These are phyloP conservation scores for Pistacia vera DNA, from an alignment of 345 rosid species.

Conservation along the genomic window DNA sequence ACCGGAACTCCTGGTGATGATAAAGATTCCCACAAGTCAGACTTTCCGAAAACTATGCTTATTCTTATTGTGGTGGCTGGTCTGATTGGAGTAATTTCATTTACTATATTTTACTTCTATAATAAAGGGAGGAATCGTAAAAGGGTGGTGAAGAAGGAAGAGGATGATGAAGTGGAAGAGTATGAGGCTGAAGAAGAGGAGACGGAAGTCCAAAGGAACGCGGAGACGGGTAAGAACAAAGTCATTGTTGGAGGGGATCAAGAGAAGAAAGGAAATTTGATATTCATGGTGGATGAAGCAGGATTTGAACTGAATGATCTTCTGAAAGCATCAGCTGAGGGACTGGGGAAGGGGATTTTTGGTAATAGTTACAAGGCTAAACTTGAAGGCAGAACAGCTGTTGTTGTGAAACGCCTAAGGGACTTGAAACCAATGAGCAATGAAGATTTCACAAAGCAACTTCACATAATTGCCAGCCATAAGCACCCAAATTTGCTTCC, in stretches of 20 bases:
- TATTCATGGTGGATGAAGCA: constrained; percentile 29
- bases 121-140: constrained; percentile 32
- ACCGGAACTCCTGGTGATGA: constrained; percentile 1
- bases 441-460: constrained; percentile 42
- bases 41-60: constrained; percentile 15
- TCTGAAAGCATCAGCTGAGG: constrained; percentile 54
- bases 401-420: constrained; percentile 47
- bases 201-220: neutral
- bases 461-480: constrained; percentile 28
- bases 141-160: constrained; percentile 13
- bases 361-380: constrained; percentile 51
- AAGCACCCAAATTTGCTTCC: constrained; percentile 61
- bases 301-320: constrained; percentile 42
- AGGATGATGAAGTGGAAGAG: neutral
- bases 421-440: constrained; percentile 48
- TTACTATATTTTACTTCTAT: constrained; percentile 30
- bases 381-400: constrained; percentile 31
- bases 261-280: constrained; percentile 34
- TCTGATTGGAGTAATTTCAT: constrained; percentile 36
- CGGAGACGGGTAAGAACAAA: neutral
- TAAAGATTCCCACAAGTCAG: neutral
- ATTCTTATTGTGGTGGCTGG: constrained; percentile 34
- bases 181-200: constrained; percentile 1
- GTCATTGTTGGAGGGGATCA: constrained; percentile 18
- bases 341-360: constrained; percentile 50